Base-by-base conservation (phyloP, 768 basidiomycete genomes). In the Kwoniella sp. region DNA sequence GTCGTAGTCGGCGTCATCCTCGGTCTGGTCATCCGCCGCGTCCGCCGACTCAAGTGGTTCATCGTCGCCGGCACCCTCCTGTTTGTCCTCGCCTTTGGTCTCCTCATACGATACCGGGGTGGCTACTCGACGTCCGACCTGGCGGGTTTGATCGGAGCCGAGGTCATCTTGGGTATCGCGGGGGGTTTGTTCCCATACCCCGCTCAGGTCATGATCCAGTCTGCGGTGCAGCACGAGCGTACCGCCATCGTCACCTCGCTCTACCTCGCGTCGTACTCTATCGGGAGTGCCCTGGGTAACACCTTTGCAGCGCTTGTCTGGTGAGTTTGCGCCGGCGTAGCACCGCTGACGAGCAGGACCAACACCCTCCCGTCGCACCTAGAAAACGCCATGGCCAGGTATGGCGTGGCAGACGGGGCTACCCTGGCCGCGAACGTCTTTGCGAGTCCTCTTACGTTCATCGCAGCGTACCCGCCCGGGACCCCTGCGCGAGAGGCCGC, bases 21-120 rank as follows among this genome's bases (percentile, higher is more conserved):
- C 31, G 74, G 74, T 34, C 31, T 74, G 28, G 46, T 74, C 20
- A 63, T 72, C 39, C 60, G 60, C 43, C 47, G 56, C 34, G 57
- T 72, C 32, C 49, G 68, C 23, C 28, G 46, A 26, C 29, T 55
- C 40, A 55, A 55, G 26, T 55, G 45, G 37, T 60, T 70, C 46
- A 65, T 66, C 53, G 40, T 66, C 27, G 40, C 56, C 37, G 63
- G 69, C 27, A 53, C 58, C 2, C 32, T 49, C 29, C 26, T 65
- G 22, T 67, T 56, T 53, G 53, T 63, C 37, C 36, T 71, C 46
- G 64, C 65, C 8, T 65, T 65, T 37, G 67, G 65, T 38, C 53
- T 73, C 1, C 46, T 73, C 19, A 63, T 68, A 26, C 25, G 53
- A 38, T 55, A 43, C 34, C 20, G 70, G 15, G 53, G 53, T 37